These are phyloP conservation scores for Geotrichum candidum DNA, from an alignment of 1,139 yeast genomes.

Conservation along the genomic window DNA sequence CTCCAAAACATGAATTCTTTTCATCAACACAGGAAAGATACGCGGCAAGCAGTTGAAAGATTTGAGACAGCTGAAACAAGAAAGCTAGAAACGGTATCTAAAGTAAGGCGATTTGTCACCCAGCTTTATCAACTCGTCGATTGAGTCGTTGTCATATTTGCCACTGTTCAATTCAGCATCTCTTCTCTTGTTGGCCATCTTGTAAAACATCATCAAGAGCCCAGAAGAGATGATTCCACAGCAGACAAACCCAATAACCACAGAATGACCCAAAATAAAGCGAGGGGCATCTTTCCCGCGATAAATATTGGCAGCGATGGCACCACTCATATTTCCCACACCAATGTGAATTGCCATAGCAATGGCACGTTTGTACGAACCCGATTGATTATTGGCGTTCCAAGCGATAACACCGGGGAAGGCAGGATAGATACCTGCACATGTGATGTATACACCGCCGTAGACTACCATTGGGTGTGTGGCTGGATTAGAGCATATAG, in stretches of 20 bases:
- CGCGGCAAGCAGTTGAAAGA: no score
- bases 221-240: conserved; percentile 17
- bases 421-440: conserved; percentile 36
- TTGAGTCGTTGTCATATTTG: conserved; percentile 27
- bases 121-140: conserved; percentile 30
- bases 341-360: conserved; percentile 42
- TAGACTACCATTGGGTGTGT: conserved; percentile 24
- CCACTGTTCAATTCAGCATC: conserved; percentile 27
- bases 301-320: conserved; percentile 37
- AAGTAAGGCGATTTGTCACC: conserved; percentile 31
- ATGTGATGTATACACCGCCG: conserved; percentile 36
- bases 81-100: conserved; percentile 3
- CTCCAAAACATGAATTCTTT: no score
- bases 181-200: conserved; percentile 25
- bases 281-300: conserved; percentile 33
- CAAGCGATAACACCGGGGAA: conserved; percentile 38
- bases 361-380: conserved; percentile 37
- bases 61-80: neutral
- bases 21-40: no score
- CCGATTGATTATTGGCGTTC: conserved; percentile 38
- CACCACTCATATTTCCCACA: conserved; percentile 39
- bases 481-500: conserved; percentile 21
- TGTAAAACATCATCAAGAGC: conserved; percentile 24
- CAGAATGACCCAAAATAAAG: conserved; percentile 33
- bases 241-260: conserved; percentile 23